phyloP scores from a whole-genome alignment of 2,329 filamentous ascomycete genomes.

The Trichoderma lentiforme region DNA sequence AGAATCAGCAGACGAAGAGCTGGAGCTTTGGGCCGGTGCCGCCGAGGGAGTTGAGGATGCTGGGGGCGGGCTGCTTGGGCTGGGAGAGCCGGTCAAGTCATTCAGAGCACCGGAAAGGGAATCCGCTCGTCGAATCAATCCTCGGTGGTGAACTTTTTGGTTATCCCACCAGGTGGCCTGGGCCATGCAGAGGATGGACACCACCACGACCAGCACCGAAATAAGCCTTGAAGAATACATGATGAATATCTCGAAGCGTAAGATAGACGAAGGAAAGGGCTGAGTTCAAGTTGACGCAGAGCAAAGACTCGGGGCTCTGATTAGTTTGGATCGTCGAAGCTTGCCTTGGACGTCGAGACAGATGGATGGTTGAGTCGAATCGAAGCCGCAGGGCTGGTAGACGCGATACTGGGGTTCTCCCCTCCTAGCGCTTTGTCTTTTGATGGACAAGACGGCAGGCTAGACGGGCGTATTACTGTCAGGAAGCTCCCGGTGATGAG shows the following conservation, averaged over 20 bases:
- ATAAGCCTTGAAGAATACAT: slow-evolving; percentile 49
- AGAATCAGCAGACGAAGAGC: not conserved
- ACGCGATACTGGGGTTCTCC: not conserved
- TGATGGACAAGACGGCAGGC: not conserved
- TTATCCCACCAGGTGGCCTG: slow-evolving; percentile 39
- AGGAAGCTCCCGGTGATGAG: not conserved
- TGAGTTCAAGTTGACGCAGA: not conserved
- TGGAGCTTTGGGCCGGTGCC: not conserved
- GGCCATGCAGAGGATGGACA: slow-evolving; percentile 45
- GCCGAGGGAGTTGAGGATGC: not conserved
- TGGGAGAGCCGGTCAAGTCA: not conserved
- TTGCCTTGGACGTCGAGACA: not conserved
- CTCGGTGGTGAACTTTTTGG: slow-evolving; percentile 21
- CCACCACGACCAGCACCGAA: slow-evolving; percentile 47
- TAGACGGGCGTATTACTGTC: not conserved
- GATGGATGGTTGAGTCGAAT: not conserved
- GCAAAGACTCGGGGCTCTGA: not conserved
- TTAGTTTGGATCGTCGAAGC: not conserved
- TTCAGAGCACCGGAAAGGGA: not conserved
- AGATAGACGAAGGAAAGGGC: not conserved
- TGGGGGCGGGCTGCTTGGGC: not conserved
- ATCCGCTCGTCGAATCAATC: not conserved
- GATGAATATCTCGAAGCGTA: slow-evolving; percentile 21
- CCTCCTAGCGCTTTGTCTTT: not conserved
- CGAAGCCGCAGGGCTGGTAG: not conserved